Percentiles rank a stretch among this genome's conserved stretches.
Conservation (phyloP, 306 rosid species). For the Arachis stenosperma region DNA sequence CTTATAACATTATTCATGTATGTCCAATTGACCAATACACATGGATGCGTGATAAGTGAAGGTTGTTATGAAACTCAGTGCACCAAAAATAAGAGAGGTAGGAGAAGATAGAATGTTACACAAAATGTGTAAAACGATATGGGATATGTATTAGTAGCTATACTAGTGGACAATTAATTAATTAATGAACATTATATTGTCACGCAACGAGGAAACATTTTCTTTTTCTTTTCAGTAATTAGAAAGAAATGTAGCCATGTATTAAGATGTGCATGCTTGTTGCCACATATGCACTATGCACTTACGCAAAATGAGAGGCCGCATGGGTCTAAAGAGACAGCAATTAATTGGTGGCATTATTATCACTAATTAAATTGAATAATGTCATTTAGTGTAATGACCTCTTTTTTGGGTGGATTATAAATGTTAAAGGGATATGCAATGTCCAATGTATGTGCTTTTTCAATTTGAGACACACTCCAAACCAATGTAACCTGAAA, state of each 20-base stretch:
- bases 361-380: conserved; percentile 7
- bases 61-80: neutral
- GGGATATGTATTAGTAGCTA: neutral
- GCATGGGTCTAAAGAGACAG: neutral
- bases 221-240: neutral
- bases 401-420: conserved; percentile 3
- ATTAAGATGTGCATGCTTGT: neutral
- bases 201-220: neutral
- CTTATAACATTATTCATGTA: neutral
- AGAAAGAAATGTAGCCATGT: neutral
- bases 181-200: neutral
- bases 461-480: conserved; percentile 9
- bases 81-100: neutral
- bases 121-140: no score
- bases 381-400: conserved; percentile 18
- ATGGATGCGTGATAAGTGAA: neutral
- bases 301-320: neutral
- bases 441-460: neutral
- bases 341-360: neutral
- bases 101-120: no score
- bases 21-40: no score
- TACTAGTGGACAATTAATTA: neutral
- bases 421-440: conserved; percentile 17
- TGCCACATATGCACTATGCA: neutral
- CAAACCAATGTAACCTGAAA: no score